Conservation (phyloP, 176 grass and related monocot genomes). For the Rhynchospora pubera region DNA sequence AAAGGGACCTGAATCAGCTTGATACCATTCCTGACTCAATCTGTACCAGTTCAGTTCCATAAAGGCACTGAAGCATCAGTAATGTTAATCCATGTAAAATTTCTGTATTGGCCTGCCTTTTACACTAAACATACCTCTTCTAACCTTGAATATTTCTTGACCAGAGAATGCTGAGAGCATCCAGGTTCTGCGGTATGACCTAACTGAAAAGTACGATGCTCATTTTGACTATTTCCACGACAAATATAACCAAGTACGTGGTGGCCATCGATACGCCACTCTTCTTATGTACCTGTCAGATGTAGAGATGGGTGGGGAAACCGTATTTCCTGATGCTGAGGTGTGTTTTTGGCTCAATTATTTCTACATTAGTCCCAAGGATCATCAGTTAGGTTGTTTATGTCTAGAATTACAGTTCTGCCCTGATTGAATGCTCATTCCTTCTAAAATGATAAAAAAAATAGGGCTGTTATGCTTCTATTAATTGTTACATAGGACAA, state of each 20-base stretch:
- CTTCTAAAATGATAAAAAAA: neutral
- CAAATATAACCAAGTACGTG: slow-evolving; percentile 39
- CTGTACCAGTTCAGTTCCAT: neutral
- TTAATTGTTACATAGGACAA: neutral
- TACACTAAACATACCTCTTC: neutral
- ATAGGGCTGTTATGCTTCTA: neutral
- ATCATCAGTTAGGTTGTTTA: neutral
- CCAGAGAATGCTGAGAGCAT: slow-evolving; percentile 64
- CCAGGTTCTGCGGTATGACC: slow-evolving; percentile 59
- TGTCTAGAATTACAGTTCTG: neutral
- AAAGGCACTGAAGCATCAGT: neutral
- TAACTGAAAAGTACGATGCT: slow-evolving; percentile 62
- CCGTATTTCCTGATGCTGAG: slow-evolving; percentile 64
- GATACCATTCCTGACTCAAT: neutral
- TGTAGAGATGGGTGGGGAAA: slow-evolving; percentile 70
- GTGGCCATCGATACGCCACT: slow-evolving; percentile 73
- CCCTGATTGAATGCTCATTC: neutral
- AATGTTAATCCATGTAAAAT: neutral
- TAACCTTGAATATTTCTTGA: neutral
- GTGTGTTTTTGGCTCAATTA: slow-evolving; percentile 6
- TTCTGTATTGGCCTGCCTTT: neutral
- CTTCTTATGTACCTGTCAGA: slow-evolving; percentile 79
- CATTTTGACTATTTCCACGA: slow-evolving; percentile 80
- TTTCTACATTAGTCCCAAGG: neutral
- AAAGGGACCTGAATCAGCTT: neutral